Evolutionary conservation across 306 rosid genomes (phyloP), one percentile per base, ranked within the genome.

Genomic region (Pyrus betulifolia): DNA sequence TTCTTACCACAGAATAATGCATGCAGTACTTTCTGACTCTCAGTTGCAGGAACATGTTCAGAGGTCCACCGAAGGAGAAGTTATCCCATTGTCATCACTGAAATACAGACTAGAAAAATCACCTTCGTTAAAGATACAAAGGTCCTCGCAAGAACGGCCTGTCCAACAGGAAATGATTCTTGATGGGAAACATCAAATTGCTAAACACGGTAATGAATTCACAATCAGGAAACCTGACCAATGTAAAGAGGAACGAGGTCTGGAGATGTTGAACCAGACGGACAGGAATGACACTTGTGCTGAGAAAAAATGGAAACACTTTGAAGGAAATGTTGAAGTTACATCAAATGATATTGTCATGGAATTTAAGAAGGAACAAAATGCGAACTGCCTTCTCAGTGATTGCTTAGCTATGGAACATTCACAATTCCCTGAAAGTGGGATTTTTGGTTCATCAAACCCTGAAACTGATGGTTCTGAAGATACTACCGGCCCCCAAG

Each of bases 11-110:
- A 87, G 69, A 83, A 79, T 88, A 61, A 83, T 84, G 76, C 93
- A 85, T 76, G 86, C 78, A 18, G 69, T 64, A 55, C 60, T 67
- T 63, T 89, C 93, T 11, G 90, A 89, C 51, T 81, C 98, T 27
- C 71, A 54, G 52, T 85, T 92, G 86, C 84, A 72, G 15, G 86
- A 84, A 78, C 83, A 67, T 70, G 78, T 67, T 74, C 84, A 85
- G 69, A 87, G 76, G 30, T 80, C 72, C 84, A 76, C 55, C 18
- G 60, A 67, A 22, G 79, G 71, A 77, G 70, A 74, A 74, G 27
- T 42, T 62, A 44, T 77, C 71, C 49, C 76, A 28, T 80, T 69
- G 65, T 76, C 72, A 69, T 81, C 82, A 35, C 68, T 19, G 57
- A 71, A 67, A 44, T 66, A 63, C 11, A 84, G 67, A 69, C 82